A percentile compares a stretch with the other conserved stretches of the same genome.
Conservation (phyloP, 139 green algal species). For the Tetradesmus obliquus region DNA sequence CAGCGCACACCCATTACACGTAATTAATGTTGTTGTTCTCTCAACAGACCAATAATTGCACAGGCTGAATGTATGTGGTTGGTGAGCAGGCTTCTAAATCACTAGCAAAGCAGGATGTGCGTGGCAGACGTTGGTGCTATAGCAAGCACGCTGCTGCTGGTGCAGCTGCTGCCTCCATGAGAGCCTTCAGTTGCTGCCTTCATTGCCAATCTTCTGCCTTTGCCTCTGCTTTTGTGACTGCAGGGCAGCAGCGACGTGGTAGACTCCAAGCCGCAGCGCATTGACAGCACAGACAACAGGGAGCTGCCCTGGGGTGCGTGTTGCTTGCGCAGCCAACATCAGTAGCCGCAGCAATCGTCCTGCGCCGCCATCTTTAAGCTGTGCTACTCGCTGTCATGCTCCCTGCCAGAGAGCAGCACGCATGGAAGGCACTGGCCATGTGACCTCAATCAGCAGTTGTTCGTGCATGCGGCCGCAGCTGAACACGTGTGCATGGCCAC, state of each 20-base stretch:
- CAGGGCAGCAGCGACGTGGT: slow-evolving; percentile 39
- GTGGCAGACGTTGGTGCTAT: no score
- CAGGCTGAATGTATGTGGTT: no score
- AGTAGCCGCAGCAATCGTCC: not conserved
- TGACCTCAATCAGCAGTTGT: no score
- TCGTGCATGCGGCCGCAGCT: no score
- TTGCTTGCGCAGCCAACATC: no score
- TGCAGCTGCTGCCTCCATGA: not conserved
- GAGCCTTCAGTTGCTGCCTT: not conserved
- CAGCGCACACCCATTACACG: no score
- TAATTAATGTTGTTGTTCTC: no score
- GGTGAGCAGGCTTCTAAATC: no score
- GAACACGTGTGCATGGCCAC: no score
- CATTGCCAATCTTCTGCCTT: not conserved
- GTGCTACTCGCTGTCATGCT: not conserved
- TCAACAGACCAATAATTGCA: no score
- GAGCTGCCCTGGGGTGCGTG: slow-evolving; percentile 45
- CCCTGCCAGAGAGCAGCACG: not conserved
- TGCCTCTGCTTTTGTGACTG: not conserved
- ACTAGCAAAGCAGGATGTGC: no score
- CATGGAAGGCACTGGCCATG: not conserved
- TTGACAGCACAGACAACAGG: slow-evolving; percentile 55
- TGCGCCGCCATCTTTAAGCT: not conserved
- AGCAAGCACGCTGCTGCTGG: not conserved
- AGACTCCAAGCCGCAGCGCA: slow-evolving; percentile 48